These are phyloP conservation scores for Vitis hybrid DNA, from an alignment of 177 flowering plant species.

Conservation along the genomic window DNA sequence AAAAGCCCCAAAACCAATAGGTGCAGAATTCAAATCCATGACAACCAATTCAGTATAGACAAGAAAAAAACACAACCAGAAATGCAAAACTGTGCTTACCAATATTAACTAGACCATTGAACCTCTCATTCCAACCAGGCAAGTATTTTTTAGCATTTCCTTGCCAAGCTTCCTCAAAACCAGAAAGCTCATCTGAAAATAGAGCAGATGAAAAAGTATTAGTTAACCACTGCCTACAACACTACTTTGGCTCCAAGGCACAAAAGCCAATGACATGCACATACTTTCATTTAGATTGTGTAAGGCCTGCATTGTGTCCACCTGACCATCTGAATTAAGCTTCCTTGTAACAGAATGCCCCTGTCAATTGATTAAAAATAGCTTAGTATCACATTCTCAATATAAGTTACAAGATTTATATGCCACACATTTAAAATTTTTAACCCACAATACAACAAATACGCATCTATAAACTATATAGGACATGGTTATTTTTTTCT, in stretches of 20 bases:
- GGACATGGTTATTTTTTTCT: no score
- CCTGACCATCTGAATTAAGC: conserved; percentile 61
- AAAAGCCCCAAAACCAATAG: no score
- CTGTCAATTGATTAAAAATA: conserved; percentile 20
- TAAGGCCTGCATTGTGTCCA: conserved; percentile 60
- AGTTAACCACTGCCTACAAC: not conserved
- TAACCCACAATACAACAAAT: no score
- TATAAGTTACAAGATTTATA: not conserved
- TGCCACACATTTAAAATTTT: not conserved
- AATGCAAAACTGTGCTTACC: conserved; percentile 19
- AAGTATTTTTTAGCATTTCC: conserved; percentile 54
- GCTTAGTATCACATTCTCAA: not conserved
- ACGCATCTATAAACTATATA: no score
- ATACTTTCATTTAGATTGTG: conserved; percentile 69
- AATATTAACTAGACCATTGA: conserved; percentile 18
- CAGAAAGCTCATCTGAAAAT: conserved; percentile 64
- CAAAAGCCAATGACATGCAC: not conserved
- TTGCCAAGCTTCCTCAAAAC: conserved; percentile 78
- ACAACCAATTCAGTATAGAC: not conserved
- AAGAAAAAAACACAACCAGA: not conserved
- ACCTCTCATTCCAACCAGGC: conserved; percentile 61
- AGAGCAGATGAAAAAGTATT: not conserved
- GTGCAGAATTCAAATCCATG: no score
- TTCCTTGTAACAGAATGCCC: conserved; percentile 62
- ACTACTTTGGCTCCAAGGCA: no score